Evolutionary conservation across 306 rosid species (phyloP), one percentile per base, ranked within the genome.

Genomic region (Fragaria nilgerrensis): DNA sequence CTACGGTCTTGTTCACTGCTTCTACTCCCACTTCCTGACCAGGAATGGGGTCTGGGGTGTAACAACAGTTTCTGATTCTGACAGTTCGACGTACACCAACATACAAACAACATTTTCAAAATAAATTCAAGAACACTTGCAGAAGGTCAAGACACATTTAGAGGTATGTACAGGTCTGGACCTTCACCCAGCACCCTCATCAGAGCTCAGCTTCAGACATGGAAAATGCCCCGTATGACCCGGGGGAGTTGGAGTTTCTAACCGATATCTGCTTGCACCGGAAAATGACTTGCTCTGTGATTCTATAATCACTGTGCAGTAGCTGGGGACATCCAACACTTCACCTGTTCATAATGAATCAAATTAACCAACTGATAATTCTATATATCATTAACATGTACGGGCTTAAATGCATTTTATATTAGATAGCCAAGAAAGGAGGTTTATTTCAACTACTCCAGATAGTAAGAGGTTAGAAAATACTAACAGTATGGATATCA

Each of bases 401-500:
- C 48, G 48, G 59, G 69, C 20, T 29, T 32, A 36, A 23, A 27
- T 12, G 53, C 45, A 45, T 74, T 11, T 44, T 43, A 77, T 2
- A 77, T 58, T 22, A 29, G 25, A 63, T 72, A 23, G 61, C 50
- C 37, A 23, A 76, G 50, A 3, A 48, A 52, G 53, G 71, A 52
- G 68, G 63, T 55, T 58, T 25, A 64, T 78, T 74, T 56, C 43
- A 66, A 73, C 50, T 64, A 76, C 15, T n/a, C 22, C n/a, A 44
- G 16, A 71, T 8, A 36, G 72, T 63, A 75, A 36, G 77, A 80
- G 77, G 78, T 75, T 77, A 62, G 34, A 56, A 68, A 80, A 76
- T 75, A 78, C 71, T 86, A 89, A 83, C 90, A 41, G 63, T 75
- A 62, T n/a, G 73, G 25, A 80, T 64, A 84, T 77, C 59, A 72